Evolutionary conservation across 768 basidiomycete genomes (phyloP), one percentile per base, ranked within the genome.

Genomic region (Boletus coccyginus): DNA sequence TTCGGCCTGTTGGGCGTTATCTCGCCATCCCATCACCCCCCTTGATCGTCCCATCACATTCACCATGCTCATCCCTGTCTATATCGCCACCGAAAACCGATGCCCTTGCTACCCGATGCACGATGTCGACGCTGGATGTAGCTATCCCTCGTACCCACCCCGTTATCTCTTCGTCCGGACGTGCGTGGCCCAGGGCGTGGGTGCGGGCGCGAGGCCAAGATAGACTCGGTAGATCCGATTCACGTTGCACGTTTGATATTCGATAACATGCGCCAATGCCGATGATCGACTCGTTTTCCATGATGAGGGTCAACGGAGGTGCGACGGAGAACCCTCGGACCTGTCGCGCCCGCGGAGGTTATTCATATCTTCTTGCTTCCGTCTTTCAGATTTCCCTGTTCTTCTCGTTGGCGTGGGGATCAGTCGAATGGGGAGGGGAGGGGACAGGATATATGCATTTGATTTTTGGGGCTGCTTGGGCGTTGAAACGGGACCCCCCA

Each of bases 321-420:
- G 58, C 58, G 58, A 59, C 58, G 58, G 58, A 59, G 27, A 21
- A 16, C 31, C 57, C 49, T 46, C 8, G 17, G 27, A 33, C 45
- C 53, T 46, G 46, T 12, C 41, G 42, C 42, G 48, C 16, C 53
- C 53, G 19, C 17, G 17, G 6, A 17, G 17, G 7, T 7, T 39
- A 39, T 39, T 39, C 5, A 39, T 39, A 39, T n/a, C 27, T 6
- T 9, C 38, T 39, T 39, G 17, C 11, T 21, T 21, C 19, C 27
- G 24, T 17, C 47, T 49, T 47, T 36, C 33, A 47, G 8, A 24
- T 35, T 47, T 47, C 46, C 46, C n/a, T 32, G 10, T 14, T 35
- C 16, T 16, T n/a, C 38, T 9, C 9, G 38, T 17, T 39, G 39
- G n/a, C 39, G 27, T 50, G 49, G 51, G 32, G 42, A 52, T 43